These are phyloP conservation scores for Phytopythium litorale DNA, from an alignment of 352 stramenopile genomes.

Conservation along the genomic window DNA sequence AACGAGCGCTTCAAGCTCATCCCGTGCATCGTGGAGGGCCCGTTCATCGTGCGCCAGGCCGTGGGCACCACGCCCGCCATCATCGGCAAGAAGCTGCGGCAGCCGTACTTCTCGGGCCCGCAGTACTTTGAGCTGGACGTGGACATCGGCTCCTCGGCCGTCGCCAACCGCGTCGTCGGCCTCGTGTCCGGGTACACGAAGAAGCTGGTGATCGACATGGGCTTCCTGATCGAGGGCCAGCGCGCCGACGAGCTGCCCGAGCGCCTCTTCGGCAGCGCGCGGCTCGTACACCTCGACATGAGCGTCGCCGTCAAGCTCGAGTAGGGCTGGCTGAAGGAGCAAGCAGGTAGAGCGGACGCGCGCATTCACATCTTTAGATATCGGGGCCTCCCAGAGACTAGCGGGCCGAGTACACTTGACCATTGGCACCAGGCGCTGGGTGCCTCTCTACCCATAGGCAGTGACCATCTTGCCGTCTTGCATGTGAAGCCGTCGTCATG, in stretches of 20 bases:
- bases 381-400: background rate
- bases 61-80: constrained; percentile 69
- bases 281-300: constrained; percentile 67
- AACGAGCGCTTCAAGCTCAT: constrained; percentile 85
- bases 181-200: constrained; percentile 72
- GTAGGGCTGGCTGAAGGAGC: background rate
- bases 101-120: constrained; percentile 54
- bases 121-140: constrained; percentile 79
- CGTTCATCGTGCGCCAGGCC: constrained; percentile 76
- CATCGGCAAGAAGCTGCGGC: constrained; percentile 73
- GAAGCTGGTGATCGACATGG: constrained; percentile 84
- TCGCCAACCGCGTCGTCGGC: constrained; percentile 71
- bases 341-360: background rate
- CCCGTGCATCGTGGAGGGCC: constrained; percentile 74
- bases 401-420: too few species aligned
- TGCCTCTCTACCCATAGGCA: too few species aligned
- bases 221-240: constrained; percentile 67
- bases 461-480: too few species aligned
- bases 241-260: constrained; percentile 63
- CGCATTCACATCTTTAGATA: background rate
- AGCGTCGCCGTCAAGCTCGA: constrained; percentile 30
- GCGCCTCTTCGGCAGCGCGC: constrained; percentile 56
- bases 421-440: too few species aligned
- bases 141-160: constrained; percentile 65
- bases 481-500: too few species aligned